phyloP scores from a whole-genome alignment of 2,329 filamentous ascomycete species.

The Orbilia ellipsospora region DNA sequence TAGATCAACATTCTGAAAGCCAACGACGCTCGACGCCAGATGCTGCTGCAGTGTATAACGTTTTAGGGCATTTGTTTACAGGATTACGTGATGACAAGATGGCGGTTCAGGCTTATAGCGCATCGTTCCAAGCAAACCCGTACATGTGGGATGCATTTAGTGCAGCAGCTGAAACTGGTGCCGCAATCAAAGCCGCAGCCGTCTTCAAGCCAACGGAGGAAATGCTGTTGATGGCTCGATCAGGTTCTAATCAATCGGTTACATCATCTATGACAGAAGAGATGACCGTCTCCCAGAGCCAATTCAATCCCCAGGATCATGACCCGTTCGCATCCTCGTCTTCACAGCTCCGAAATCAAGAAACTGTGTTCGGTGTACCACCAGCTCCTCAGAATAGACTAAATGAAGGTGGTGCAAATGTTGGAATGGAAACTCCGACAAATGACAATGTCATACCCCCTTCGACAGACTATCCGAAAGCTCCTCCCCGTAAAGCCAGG shows the following conservation, averaged over 20 bases:
- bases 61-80: constrained; percentile 87
- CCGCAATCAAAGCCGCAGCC: constrained; percentile 56
- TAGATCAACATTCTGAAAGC: constrained; percentile 78
- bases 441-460: constrained; percentile 54
- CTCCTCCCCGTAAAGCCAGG: constrained; percentile 58
- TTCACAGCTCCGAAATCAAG: constrained; percentile 57
- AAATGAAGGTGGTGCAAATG: constrained; percentile 62
- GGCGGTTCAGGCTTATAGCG: constrained; percentile 86
- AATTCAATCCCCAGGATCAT: constrained; percentile 61
- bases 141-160: constrained; percentile 99
- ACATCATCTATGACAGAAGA: constrained; percentile 60
- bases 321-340: constrained; percentile 62
- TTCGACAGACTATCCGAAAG: constrained; percentile 56
- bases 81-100: constrained; percentile 82
- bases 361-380: constrained; percentile 67
- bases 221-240: constrained; percentile 64
- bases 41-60: constrained; percentile 81
- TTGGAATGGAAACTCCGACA: constrained; percentile 66
- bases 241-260: constrained; percentile 63
- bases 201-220: constrained; percentile 82
- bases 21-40: constrained; percentile 81
- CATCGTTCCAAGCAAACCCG: constrained; percentile 87
- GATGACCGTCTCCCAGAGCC: constrained; percentile 26
- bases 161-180: constrained; percentile 81
- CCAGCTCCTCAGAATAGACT: constrained; percentile 61